phyloP scores from a whole-genome alignment of 2,329 filamentous ascomycete species.

The Simplicillium aogashimaense region DNA sequence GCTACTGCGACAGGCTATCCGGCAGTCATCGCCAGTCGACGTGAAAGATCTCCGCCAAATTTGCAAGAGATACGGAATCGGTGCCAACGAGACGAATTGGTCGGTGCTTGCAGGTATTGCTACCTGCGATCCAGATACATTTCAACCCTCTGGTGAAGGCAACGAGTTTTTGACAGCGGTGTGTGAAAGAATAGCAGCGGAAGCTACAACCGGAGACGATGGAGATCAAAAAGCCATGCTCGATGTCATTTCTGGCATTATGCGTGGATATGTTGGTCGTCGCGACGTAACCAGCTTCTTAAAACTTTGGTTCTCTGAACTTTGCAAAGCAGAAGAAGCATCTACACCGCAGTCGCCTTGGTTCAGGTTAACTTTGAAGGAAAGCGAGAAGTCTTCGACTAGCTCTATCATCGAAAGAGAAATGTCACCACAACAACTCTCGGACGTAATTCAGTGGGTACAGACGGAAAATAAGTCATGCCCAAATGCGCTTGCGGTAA shows the following conservation, averaged over 20 bases:
- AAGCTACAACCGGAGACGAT: slow-evolving; percentile 7
- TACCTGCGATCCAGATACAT: slow-evolving; percentile 36
- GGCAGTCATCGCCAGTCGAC: slow-evolving; percentile 23
- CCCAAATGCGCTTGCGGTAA: slow-evolving; percentile 25
- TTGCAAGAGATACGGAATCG: slow-evolving; percentile 31
- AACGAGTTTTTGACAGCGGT: slow-evolving; percentile 27
- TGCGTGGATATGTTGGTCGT: slow-evolving; percentile 31
- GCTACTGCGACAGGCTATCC: slow-evolving; percentile 19
- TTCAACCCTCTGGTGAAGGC: slow-evolving; percentile 29
- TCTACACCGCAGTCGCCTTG: slow-evolving; percentile 19
- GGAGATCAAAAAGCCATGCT: slow-evolving; percentile 14
- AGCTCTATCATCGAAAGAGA: slow-evolving; percentile 27
- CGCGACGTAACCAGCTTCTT: slow-evolving; percentile 36
- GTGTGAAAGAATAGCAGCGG: slow-evolving; percentile 22
- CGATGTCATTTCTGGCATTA: slow-evolving; percentile 30
- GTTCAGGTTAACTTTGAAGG: slow-evolving; percentile 16
- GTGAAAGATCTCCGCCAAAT: slow-evolving; percentile 29
- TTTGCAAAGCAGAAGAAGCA: slow-evolving; percentile 23
- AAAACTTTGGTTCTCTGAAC: slow-evolving; percentile 34
- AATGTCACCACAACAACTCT: slow-evolving; percentile 33
- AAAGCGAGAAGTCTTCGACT: slow-evolving; percentile 9
- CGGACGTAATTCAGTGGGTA: slow-evolving; percentile 32
- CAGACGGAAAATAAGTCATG: slow-evolving; percentile 16
- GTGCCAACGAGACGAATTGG: slow-evolving; percentile 28
- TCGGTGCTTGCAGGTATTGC: slow-evolving; percentile 27